Evolutionary conservation across 2,329 filamentous ascomycete genomes (phyloP), one percentile per base, ranked within the genome.

Genomic region (Purpureocillium lavendulum): DNA sequence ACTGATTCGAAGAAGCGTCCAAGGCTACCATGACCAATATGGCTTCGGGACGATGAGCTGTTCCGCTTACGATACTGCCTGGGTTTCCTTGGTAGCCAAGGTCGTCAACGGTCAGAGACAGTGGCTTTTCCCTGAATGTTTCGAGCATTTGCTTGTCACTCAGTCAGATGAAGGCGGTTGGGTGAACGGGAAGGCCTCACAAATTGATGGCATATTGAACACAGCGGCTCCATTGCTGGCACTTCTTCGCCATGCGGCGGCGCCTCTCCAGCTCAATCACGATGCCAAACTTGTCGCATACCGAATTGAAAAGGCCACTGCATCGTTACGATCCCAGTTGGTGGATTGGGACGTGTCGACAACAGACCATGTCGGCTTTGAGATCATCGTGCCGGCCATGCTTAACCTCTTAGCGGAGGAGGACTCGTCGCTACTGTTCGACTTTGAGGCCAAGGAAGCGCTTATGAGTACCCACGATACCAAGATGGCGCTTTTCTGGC

Each of bases 71-170:
- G 45, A 48, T 31, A 48, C 45, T n/a, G 45, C 45, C 33, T 46
- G 45, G 45, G 41, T 46, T n/a, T 26, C 43, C 10, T 28, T 48
- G 24, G 37, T 48, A 14, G 13, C 43, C 29, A 44, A 42, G 35
- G 17, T 30, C 14, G 29, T 14, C 10, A 18, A 26, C 14, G 15
- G 36, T 8, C 13, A 21, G 17, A 37, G 12, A n/a, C 18, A 33
- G 30, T 47, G 45, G 45, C 30, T 47, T 3, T 49, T 47, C 17
- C 47, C 47, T 2, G 41, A 47, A 37, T 44, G 40, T 28, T 47
- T 47, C 35, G 16, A 41, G 3, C 40, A 40, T 30, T n/a, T 49
- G 8, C 17, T 49, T 7, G 26, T 7, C 5, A 40, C 32, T 4
- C 45, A 49, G 40, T 37, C 38, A 7, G 13, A 31, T 4, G 13